Evolutionary conservation across 2,329 filamentous ascomycete genomes (phyloP).

Genomic region (Ophiocordyceps unilateralis): DNA sequence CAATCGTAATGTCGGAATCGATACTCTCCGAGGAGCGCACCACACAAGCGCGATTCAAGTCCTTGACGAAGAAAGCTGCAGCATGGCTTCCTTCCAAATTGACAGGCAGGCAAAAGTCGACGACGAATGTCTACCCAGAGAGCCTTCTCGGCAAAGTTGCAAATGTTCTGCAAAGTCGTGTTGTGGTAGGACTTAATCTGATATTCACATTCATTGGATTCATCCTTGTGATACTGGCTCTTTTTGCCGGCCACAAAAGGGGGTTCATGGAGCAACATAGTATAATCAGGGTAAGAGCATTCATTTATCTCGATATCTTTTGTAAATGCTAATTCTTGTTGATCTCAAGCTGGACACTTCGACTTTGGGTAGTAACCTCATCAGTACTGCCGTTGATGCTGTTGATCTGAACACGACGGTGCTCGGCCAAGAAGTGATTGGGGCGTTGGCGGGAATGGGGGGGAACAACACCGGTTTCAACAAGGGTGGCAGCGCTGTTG

Average conservation of each 20-base stretch:
- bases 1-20: neutral
- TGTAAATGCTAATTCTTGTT: neutral
- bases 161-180: neutral
- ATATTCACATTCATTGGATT: neutral
- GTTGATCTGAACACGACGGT: neutral
- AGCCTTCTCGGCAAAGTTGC: neutral
- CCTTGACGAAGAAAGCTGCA: neutral
- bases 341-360: neutral
- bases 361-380: neutral
- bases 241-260: neutral
- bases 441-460: neutral
- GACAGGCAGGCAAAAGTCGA: neutral
- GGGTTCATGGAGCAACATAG: neutral
- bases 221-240: neutral
- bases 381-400: neutral
- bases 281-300: neutral
- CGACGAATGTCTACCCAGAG: neutral
- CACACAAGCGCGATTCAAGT: neutral
- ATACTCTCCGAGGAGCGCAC: neutral
- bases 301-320: neutral
- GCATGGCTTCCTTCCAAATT: neutral
- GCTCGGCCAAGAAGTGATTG: neutral
- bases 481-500: too few relatives aligned
- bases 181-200: neutral
- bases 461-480: neutral